Percentiles rank a stretch among this genome's conserved stretches.
These are phyloP conservation scores for Verticillium tricorpus DNA, from an alignment of 2,329 filamentous ascomycete genomes.

Conservation along the genomic window DNA sequence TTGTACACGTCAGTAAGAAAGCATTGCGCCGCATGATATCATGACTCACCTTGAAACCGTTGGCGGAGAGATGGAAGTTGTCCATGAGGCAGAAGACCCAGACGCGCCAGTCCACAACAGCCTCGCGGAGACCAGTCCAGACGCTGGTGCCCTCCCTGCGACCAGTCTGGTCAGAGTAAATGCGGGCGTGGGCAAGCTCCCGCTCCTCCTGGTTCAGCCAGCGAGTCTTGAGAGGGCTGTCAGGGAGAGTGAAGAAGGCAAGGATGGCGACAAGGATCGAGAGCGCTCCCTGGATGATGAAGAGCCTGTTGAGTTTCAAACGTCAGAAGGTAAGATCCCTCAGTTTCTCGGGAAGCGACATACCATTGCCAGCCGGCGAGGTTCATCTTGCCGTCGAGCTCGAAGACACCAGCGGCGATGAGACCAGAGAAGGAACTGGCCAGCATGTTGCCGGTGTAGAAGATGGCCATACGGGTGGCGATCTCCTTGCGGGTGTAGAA, in stretches of 20 bases:
- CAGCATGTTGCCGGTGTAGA: constrained; percentile 39
- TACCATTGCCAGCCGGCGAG: constrained; percentile 39
- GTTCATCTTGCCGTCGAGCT: constrained; percentile 31
- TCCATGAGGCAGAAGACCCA: constrained; percentile 48
- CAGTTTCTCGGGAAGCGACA: neutral
- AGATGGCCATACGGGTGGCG: constrained; percentile 31
- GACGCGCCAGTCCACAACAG: constrained; percentile 38
- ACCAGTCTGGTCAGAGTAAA: constrained; percentile 22
- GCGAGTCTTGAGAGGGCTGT: constrained; percentile 30
- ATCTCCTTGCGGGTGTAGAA: constrained; percentile 14
- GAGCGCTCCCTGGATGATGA: constrained; percentile 35
- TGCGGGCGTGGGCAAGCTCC: constrained; percentile 30
- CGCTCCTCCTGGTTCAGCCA: constrained; percentile 36
- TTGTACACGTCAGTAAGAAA: neutral
- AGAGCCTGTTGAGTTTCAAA: constrained; percentile 19
- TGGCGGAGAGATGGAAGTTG: constrained; percentile 45
- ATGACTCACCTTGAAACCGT: constrained; percentile 31
- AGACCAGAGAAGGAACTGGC: constrained; percentile 40
- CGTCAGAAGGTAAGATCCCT: neutral
- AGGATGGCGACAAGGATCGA: constrained; percentile 28
- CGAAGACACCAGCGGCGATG: constrained; percentile 37
- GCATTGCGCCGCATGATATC: neutral
- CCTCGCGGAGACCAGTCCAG: constrained; percentile 37
- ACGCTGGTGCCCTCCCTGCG: constrained; percentile 33
- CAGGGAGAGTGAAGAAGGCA: constrained; percentile 32